Evolutionary conservation across 345 rosid species (phyloP).

Genomic region (Lagerstroemia speciosa): DNA sequence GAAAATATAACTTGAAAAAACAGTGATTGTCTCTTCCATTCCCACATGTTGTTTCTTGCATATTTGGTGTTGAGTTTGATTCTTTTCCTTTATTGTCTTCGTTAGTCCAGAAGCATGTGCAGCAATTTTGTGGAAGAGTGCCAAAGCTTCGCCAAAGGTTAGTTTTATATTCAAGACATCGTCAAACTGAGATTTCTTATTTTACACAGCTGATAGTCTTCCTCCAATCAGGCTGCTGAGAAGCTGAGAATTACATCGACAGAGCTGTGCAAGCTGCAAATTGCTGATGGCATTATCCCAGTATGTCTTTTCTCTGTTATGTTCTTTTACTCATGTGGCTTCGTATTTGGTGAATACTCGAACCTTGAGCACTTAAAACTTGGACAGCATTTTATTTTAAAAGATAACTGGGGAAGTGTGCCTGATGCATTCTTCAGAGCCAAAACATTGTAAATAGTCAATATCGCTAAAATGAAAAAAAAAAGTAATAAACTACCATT

Average conservation of each 20-base stretch:
- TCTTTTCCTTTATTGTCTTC: slow-evolving; percentile 13
- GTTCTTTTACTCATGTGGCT: slow-evolving; percentile 7
- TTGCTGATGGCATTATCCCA: slow-evolving; percentile 85
- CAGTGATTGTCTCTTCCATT: neutral
- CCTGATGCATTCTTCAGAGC: neutral
- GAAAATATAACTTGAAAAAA: neutral
- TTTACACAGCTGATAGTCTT: slow-evolving; percentile 9
- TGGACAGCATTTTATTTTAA: neutral
- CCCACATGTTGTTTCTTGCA: neutral
- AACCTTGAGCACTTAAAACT: neutral
- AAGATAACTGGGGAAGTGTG: neutral
- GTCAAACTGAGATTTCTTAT: neutral
- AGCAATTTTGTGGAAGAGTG: slow-evolving; percentile 86
- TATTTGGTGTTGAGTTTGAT: slow-evolving; percentile 1
- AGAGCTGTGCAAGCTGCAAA: slow-evolving; percentile 61
- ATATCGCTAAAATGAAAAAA: neutral
- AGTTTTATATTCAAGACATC: slow-evolving; percentile 1
- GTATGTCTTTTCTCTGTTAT: slow-evolving; percentile 28
- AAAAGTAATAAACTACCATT: neutral
- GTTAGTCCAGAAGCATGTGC: slow-evolving; percentile 97
- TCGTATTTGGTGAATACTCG: neutral
- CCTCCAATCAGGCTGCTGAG: slow-evolving; percentile 71
- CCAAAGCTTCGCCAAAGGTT: slow-evolving; percentile 92
- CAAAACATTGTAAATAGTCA: neutral
- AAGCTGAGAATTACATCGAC: slow-evolving; percentile 72